Base-by-base conservation (phyloP, 2,329 filamentous ascomycete species). In the Xylariaceae sp. region DNA sequence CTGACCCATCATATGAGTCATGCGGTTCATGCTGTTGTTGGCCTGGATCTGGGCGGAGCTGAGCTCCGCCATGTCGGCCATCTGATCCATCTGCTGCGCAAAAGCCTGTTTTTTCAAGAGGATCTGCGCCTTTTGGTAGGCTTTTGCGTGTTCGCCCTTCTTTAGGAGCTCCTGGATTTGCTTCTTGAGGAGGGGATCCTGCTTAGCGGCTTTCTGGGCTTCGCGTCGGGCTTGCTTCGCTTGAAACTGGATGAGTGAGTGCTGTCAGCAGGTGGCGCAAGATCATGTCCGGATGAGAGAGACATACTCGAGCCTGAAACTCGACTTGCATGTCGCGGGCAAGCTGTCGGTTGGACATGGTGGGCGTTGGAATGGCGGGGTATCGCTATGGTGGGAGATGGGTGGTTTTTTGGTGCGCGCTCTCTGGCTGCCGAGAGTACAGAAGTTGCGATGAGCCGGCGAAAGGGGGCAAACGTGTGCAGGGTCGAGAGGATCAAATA, bases 1-100 rank as follows among this genome's bases (percentile, higher is more conserved):
- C 68, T 80, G 78, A 19, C 76, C 76, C 80, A 84, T 83, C 80
- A 83, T 83, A 63, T 78, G 69, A 51, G 81, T 83, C 81, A 84
- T 84, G 59, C 80, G 78, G 71, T 84, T 84, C 80, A 84, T 83
- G 51, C 79, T 73, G 60, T 83, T 84, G 71, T 84, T 84, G 65
- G 81, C 80, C 71, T 84, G 79, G 68, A 84, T 83, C 73, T 84
- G 81, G 3, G 79, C 77, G 43, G 78, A 76, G 28, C 75, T 80
- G 28, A 83, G 73, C 68, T 84, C 81, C 22, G 81, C 80, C 80
- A 83, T 82, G 70, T 84, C 81, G 68, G 81, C 81, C 66, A 82
- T 81, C 69, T 81, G 79, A 68, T 84, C 81, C 79, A 84, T 83
- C 70, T 84, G 81, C 63, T 80, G 75, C 11, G 81, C 81, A 51